phyloP scores from a whole-genome alignment of 371 early-diverging fungal species.

The Rhizopus stolonifer region DNA sequence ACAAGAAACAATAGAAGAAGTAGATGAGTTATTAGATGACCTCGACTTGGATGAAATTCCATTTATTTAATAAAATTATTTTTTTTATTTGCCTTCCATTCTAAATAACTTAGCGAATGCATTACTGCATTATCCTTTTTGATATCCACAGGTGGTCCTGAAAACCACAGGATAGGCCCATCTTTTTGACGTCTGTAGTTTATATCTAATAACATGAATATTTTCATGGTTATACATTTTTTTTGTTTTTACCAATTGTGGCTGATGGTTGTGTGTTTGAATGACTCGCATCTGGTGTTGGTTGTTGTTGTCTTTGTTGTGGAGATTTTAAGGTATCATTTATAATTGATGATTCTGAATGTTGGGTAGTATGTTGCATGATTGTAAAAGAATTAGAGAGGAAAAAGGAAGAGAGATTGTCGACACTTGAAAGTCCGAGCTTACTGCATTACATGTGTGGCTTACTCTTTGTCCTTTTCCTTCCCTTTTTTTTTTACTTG shows the following conservation, averaged over 20 bases:
- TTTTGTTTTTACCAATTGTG: background rate
- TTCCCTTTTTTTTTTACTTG: slow-evolving; percentile 2
- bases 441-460: slow-evolving; percentile 2
- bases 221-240: background rate
- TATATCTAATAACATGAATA: slow-evolving; percentile 12
- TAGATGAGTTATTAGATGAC: slow-evolving; percentile 49
- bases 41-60: slow-evolving; percentile 60
- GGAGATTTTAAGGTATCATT: background rate
- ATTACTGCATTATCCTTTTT: slow-evolving; percentile 19
- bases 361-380: background rate
- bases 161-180: slow-evolving; percentile 43
- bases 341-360: background rate
- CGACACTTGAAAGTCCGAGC: background rate
- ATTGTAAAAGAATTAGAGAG: background rate
- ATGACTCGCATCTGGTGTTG: background rate
- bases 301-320: background rate
- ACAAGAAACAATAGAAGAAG: slow-evolving; percentile 20
- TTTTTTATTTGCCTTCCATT: slow-evolving; percentile 28
- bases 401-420: background rate
- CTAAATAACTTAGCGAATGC: slow-evolving; percentile 37
- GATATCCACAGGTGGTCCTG: slow-evolving; percentile 39
- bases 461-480: background rate
- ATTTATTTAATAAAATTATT: slow-evolving; percentile 34
- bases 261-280: background rate
- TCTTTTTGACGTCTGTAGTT: slow-evolving; percentile 31